Evolutionary conservation across 306 rosid genomes (phyloP), one percentile per base, ranked within the genome.

Genomic region (Cicer arietinum): DNA sequence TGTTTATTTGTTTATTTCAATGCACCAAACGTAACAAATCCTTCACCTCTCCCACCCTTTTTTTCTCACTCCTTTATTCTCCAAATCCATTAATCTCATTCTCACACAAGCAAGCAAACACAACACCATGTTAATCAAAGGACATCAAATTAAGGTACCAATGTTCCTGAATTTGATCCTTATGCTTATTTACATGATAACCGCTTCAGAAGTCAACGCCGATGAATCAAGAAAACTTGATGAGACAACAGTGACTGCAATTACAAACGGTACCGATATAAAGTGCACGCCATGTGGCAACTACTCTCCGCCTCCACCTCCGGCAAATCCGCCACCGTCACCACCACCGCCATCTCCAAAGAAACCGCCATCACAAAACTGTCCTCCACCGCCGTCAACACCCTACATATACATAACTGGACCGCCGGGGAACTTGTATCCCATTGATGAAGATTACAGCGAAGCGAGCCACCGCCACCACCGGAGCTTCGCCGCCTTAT

Each of bases 1-100:
- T 40, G 7, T 40, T 60, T 7, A 60, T 54, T 60, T 62, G 63
- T 42, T 30, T 30, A 30, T 3, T 61, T 71, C 84, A 88, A 82
- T 87, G 91, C 91, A 85, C 87, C 83, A 63, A 74, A 82, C 90
- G 82, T 82, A 62, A 79, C 11, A 73, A 77, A 62, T 14, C 63
- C 81, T 69, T 73, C 77, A 50, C 22, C 68, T 35, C 20, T 47
- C 25, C 7, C 72, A 14, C 10, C 9, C 71, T 14, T 63, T 62
- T 62, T 40, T 39, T 63, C 48, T 16, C 48, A 39, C 69, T 14
- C 25, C 48, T 13, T 13, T 8, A 63, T 25, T 59, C 67, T 64
- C 17, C 69, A 14, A 35, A 73, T 42, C 51, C 20, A 37, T n/a
- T 43, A 53, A 44, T 22, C 62, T 64, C 82, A 64, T 18, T 16